Evolutionary conservation across 2,329 filamentous ascomycete species (phyloP).

Genomic region (Ophiostoma sp.): DNA sequence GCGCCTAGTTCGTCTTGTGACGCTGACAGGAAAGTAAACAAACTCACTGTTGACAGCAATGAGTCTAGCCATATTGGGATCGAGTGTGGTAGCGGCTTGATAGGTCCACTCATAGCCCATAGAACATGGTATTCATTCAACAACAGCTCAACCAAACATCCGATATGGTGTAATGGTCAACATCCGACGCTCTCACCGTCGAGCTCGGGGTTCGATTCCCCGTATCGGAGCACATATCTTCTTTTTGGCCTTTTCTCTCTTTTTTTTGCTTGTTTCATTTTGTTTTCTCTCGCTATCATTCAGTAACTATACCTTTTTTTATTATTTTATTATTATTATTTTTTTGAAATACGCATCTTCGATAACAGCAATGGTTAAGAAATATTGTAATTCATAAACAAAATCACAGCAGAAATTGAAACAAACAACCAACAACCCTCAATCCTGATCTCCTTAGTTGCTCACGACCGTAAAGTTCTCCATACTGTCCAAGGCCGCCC

Average conservation of each 20-base stretch:
- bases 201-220: constrained; percentile 29
- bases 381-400: background rate
- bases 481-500: constrained; percentile 35
- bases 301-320: too few relatives aligned
- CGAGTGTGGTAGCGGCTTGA: background rate
- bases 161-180: constrained; percentile 29
- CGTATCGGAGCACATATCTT: constrained; percentile 25
- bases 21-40: background rate
- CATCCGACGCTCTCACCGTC: constrained; percentile 29
- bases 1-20: background rate
- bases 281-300: background rate
- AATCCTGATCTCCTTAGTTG: background rate
- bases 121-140: background rate
- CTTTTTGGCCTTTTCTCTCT: constrained; percentile 11
- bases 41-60: background rate
- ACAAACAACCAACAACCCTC: background rate
- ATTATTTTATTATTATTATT: too few relatives aligned
- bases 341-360: too few relatives aligned
- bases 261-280: background rate
- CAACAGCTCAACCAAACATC: constrained; percentile 14
- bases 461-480: constrained; percentile 33
- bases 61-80: background rate
- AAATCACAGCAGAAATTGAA: background rate
- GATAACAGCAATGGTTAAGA: too few relatives aligned
- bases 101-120: background rate